Evolutionary conservation across 1,284 basidiomycete genomes (phyloP), one percentile per base, ranked within the genome.

Genomic region (Sphaerobolus stellatus): DNA sequence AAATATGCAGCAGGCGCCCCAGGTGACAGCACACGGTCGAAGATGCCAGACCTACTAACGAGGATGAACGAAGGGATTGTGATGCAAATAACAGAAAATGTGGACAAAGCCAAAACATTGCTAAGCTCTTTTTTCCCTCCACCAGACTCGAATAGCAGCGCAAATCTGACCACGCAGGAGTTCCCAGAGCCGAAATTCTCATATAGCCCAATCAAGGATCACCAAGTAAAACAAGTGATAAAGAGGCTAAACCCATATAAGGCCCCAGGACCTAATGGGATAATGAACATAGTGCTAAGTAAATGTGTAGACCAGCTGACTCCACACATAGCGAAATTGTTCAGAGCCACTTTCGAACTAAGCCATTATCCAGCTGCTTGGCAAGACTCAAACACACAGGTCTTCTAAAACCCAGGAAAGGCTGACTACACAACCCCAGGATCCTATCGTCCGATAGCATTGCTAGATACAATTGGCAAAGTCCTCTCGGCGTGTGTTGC

Each of bases 361-460:
- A 38, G 22, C 5, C 22, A 38, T 22, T 51, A n/a, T n/a, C n/a
- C n/a, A n/a, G 34, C 9, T 8, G 14, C 16, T 8, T 51, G 50
- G 50, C 22, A 28, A 5, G 22, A 36, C 11, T 43, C 53, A 5
- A 25, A 56, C 5, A 44, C 50, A 1, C 38, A 58, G 5, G 50
- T 52, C n/a, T 16, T 61, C 4, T 44, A 47, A 7, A 60, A 61
- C 30, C 58, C 60, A 3, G 43, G 45, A 14, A 58, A 58, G 11
- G 45, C 53, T 2, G 58, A 54, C 45, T 58, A 59, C 34, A 38
- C 55, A 11, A 18, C 27, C 9, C 56, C 60, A 1, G 28, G 44
- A 11, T 25, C 58, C 3, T 61, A 56, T 46, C 30, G 60, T 2
- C 59, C 50, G 14, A 56, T 61, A 14, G 34, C 48, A 18, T 56